Evolutionary conservation across 257 asterid species (phyloP).

Genomic region (Thymus quinquecostatus): DNA sequence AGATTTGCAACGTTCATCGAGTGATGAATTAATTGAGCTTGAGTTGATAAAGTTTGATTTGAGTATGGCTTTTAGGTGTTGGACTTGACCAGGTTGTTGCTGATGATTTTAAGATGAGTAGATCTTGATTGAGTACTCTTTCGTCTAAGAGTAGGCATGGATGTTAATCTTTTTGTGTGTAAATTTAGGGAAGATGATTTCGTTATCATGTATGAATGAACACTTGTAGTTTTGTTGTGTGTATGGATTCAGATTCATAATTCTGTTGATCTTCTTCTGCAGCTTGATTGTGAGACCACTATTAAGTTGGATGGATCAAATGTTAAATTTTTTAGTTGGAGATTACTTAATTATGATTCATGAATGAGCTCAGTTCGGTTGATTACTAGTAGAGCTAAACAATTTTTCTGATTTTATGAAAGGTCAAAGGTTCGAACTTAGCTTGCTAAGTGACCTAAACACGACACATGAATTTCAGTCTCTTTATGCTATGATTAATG

Average conservation of each 20-base stretch:
- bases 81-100: not conserved
- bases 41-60: too few relatives aligned
- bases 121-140: too few relatives aligned
- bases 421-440: too few relatives aligned
- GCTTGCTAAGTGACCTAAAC: too few relatives aligned
- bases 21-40: not conserved
- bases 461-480: too few relatives aligned
- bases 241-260: too few relatives aligned
- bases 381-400: not conserved
- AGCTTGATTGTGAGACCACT: conserved; percentile 1
- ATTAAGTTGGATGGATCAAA: not conserved
- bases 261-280: not conserved
- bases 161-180: not conserved
- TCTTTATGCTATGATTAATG: too few relatives aligned
- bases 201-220: not conserved
- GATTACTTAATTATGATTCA: not conserved
- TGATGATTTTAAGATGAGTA: too few relatives aligned
- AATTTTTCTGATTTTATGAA: too few relatives aligned
- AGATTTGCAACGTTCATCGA: too few relatives aligned
- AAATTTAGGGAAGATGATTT: not conserved
- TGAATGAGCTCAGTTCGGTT: conserved; percentile 8
- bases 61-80: not conserved
- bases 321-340: not conserved
- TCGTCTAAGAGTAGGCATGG: not conserved
- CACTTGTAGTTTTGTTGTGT: too few relatives aligned